Base-by-base conservation (phyloP, 1,284 basidiomycete genomes). In the Dichomitus squalens region DNA sequence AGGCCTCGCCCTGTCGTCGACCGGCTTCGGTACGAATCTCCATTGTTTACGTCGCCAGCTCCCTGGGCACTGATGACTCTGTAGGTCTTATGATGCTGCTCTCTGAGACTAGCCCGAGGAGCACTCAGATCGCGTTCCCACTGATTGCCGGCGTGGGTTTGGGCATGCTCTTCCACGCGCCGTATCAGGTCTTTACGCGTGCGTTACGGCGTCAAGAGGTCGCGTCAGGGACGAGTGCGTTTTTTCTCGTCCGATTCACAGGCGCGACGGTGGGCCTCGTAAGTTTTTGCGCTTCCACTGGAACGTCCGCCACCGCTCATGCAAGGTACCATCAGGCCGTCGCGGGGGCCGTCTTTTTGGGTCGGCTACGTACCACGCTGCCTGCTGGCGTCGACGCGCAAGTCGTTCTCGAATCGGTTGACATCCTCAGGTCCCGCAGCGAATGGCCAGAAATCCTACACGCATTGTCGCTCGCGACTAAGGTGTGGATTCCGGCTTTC, bases 191-290 rank as follows among this genome's bases (percentile, higher is more conserved):
- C 14, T 89, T 92, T 69, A 82, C 82, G 43, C 79, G 78, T 58
- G 82, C 86, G 16, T 71, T 93, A 36, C 76, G 80, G 59, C 80
- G 84, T 9, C 74, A 79, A 48, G 85, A 91, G 64, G 73, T 91
- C 54, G 88, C 90, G n/a, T 81, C 85, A 40, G 88, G 87, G 27
- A 92, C 90, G 12, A 87, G 88, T 68, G 90, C 89, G 21, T 92
- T 93, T 69, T 92, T 93, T 71, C 78, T 93, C 54, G 88, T 92
- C 46, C 80, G 90, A 41, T 93, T 92, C 73, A 92, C 90, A 36
- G 90, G 90, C 14, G 87, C 90, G 31, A 91, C 90, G 4, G 78
- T 88, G 49, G 90, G 91, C 59, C 71, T 93, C 73, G 90, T 90
- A 71, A 66, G 85, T 72, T 50, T 49, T 55, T 23, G 8, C 34